phyloP scores from a whole-genome alignment of 148 eudicot species.

The Cornus controversa region DNA sequence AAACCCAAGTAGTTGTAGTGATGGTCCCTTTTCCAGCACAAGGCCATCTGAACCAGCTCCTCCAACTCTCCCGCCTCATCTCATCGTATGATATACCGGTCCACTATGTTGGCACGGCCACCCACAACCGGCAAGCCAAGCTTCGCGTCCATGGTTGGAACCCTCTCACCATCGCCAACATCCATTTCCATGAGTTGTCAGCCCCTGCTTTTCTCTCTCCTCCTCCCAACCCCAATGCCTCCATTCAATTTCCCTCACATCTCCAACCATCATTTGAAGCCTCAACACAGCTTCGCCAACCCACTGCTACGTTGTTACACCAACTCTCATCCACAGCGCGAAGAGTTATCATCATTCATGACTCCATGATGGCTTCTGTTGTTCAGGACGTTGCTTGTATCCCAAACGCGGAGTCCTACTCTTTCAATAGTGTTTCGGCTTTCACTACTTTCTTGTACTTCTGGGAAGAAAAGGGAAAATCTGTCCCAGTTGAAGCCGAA shows the following conservation, averaged over 20 bases:
- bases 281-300: conserved; percentile 30
- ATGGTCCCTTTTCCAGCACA: conserved; percentile 69
- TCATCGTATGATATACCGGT: conserved; percentile 46
- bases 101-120: conserved; percentile 43
- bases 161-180: conserved; percentile 9
- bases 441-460: conserved; percentile 25
- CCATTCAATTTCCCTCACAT: conserved; percentile 40
- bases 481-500: conserved; percentile 18
- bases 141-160: conserved; percentile 40
- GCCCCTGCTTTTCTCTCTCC: conserved; percentile 29
- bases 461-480: conserved; percentile 35
- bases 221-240: conserved; percentile 23
- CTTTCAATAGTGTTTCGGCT: conserved; percentile 36
- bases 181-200: conserved; percentile 55
- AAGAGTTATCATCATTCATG: conserved; percentile 48
- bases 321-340: conserved; percentile 25
- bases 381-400: conserved; percentile 42
- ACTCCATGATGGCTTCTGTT: conserved; percentile 40
- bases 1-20: conserved; percentile 26
- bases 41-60: conserved; percentile 75
- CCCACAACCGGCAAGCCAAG: conserved; percentile 49
- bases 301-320: conserved; percentile 25
- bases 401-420: conserved; percentile 54
- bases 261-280: conserved; percentile 45
- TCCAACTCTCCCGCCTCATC: conserved; percentile 59